Base-by-base conservation (phyloP, 225 moss, liverwort and hornwort species). In the Thuidium tamariscinum region DNA sequence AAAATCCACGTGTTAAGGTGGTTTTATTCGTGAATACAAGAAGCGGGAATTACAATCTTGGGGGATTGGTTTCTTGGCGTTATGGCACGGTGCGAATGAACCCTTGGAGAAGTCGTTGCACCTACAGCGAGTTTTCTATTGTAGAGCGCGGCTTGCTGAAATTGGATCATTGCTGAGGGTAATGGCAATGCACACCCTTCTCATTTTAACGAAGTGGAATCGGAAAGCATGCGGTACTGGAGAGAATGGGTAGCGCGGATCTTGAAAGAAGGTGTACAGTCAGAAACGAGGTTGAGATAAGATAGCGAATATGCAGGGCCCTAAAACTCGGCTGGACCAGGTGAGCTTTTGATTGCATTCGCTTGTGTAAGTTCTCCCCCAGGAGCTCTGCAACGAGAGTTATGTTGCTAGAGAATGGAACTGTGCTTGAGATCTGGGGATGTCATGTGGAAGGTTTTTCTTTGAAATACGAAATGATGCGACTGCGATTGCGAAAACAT, bases 301-400 rank as follows among this genome's bases (percentile, higher is more conserved):
- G 34, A 42, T 52, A 74, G 69, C 34, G 82, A 91, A 65, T 86
- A 93, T 93, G 93, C 89, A 93, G 72, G 93, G 92, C 54, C 80
- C 90, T 4, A 92, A 84, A 86, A 80, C 83, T 79, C 92, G 93
- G 65, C 88, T 93, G 82, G 90, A 93, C 49, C 93, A 93, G 92
- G 93, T 93, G 71, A 84, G 62, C 60, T 52, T 54, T 32, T 65
- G 32, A 32, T 77, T 22, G 42, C 55, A 23, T 77, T 65, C 66
- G 73, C 77, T 52, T 42, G 21, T 65, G 65, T 61, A 36, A 27
- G 77, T 37, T 37, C 23, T 39, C 9, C 7, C 37, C 39, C 65
- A 30, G 30, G 39, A 77, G 54, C 64, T 65, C 42, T 41, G 54
- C 22, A 52, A 52, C 41, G 21, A 76, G 76, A 32, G 30, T 64